Percentiles rank a stretch among this genome's conserved stretches.
Evolutionary conservation across 768 basidiomycete species (phyloP).

Genomic region (Dacryopinax primogenitus): DNA sequence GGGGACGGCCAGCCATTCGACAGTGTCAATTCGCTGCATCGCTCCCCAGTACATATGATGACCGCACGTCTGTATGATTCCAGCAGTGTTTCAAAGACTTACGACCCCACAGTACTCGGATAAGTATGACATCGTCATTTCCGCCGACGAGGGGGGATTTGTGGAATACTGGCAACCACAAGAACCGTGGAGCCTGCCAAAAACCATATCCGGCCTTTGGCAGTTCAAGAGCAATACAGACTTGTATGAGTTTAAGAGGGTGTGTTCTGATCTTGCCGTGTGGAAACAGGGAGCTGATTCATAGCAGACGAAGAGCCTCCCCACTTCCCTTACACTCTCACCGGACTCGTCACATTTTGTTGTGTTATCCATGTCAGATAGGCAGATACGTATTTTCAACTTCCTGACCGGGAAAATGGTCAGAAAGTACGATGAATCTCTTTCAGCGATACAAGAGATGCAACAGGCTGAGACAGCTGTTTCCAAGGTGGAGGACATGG

Average conservation of each 20-base stretch:
- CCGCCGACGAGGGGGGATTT: slow-evolving; percentile 88
- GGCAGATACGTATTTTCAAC: slow-evolving; percentile 86
- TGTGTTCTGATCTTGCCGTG: slow-evolving; percentile 23
- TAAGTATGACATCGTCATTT: slow-evolving; percentile 78
- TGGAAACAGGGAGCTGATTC: slow-evolving; percentile 3
- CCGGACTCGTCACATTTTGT: slow-evolving; percentile 82
- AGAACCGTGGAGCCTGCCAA: slow-evolving; percentile 79
- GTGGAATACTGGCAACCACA: slow-evolving; percentile 90
- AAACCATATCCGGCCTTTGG: slow-evolving; percentile 70
- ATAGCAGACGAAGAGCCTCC: slow-evolving; percentile 70
- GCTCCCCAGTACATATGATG: slow-evolving; percentile 83
- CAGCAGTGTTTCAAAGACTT: neutral
- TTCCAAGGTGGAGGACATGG: slow-evolving; percentile 94
- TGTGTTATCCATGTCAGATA: slow-evolving; percentile 85
- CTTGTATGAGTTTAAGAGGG: slow-evolving; percentile 97
- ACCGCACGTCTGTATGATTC: slow-evolving; percentile 42
- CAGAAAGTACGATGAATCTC: slow-evolving; percentile 89
- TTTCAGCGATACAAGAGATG: slow-evolving; percentile 91
- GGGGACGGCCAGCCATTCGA: slow-evolving; percentile 69
- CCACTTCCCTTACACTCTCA: slow-evolving; percentile 83
- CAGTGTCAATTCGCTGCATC: slow-evolving; percentile 64
- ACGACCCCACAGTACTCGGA: slow-evolving; percentile 60
- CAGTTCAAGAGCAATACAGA: slow-evolving; percentile 83
- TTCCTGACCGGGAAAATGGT: slow-evolving; percentile 81
- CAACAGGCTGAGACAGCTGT: slow-evolving; percentile 93